Percentiles rank a stretch among this genome's conserved stretches.
Evolutionary conservation across 257 asterid genomes (phyloP).

Genomic region (Capsicum baccatum): DNA sequence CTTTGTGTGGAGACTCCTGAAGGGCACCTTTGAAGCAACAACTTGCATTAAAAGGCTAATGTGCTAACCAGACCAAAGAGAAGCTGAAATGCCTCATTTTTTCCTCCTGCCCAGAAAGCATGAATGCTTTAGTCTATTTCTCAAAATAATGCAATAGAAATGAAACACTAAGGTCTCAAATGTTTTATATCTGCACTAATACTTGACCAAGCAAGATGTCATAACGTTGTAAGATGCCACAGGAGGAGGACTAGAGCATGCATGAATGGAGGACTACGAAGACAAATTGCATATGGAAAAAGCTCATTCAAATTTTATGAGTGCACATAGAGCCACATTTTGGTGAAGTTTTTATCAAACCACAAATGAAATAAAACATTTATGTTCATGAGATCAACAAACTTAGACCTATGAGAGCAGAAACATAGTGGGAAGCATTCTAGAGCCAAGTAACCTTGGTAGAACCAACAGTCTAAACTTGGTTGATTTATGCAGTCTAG

Average conservation of each 20-base stretch:
- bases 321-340: background rate
- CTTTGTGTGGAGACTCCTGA: background rate
- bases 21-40: background rate
- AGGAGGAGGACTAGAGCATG: background rate
- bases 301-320: background rate
- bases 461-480: background rate
- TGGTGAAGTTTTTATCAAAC: background rate
- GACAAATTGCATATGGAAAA: background rate
- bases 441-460: background rate
- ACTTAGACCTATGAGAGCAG: background rate
- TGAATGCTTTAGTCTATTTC: background rate
- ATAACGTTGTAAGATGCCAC: background rate
- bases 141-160: background rate
- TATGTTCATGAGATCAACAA: background rate
- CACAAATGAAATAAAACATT: background rate
- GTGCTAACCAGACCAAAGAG: background rate
- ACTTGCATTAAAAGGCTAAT: background rate
- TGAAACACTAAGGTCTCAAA: background rate
- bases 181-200: conserved; percentile 13
- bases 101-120: background rate
- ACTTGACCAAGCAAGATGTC: conserved; percentile 19
- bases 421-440: background rate
- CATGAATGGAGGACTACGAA: background rate
- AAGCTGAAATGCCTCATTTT: background rate
- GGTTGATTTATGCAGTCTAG: background rate